A percentile compares a stretch with the other conserved stretches of the same genome.
Evolutionary conservation across 1,284 basidiomycete species (phyloP).

Genomic region (Leccinum fallax): DNA sequence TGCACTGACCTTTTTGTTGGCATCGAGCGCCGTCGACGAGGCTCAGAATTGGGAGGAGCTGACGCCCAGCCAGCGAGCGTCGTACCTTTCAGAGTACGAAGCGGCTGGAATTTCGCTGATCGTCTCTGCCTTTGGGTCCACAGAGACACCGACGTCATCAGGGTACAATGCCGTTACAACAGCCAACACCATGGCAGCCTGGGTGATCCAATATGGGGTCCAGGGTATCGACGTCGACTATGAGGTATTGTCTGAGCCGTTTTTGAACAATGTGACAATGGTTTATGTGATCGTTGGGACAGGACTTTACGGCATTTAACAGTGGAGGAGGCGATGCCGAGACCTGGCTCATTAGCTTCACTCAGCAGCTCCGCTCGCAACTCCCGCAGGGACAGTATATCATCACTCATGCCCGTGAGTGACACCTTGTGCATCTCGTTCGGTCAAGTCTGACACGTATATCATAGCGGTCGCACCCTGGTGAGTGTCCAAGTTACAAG

Average conservation of each 20-base stretch:
- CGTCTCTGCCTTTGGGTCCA: background rate
- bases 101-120: conserved; percentile 46
- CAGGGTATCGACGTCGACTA: background rate
- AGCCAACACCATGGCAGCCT: background rate
- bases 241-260: background rate
- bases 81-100: conserved; percentile 36
- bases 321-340: conserved; percentile 39
- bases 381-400: conserved; percentile 43
- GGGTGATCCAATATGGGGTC: background rate
- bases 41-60: conserved; percentile 45
- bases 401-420: conserved; percentile 43
- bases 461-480: conserved; percentile 32
- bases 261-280: background rate
- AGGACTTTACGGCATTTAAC: conserved; percentile 33
- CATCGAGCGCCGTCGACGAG: conserved; percentile 44
- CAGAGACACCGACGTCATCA: conserved; percentile 14
- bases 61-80: conserved; percentile 34
- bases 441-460: background rate
- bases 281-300: background rate
- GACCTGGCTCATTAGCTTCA: conserved; percentile 49
- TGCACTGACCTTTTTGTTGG: conserved; percentile 46
- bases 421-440: background rate
- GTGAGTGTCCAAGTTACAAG: conserved; percentile 9
- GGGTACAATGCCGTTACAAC: background rate
- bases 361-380: conserved; percentile 38